Evolutionary conservation across 495 filamentous ascomycete species (phyloP).

Genomic region (Amorphotheca resinae): DNA sequence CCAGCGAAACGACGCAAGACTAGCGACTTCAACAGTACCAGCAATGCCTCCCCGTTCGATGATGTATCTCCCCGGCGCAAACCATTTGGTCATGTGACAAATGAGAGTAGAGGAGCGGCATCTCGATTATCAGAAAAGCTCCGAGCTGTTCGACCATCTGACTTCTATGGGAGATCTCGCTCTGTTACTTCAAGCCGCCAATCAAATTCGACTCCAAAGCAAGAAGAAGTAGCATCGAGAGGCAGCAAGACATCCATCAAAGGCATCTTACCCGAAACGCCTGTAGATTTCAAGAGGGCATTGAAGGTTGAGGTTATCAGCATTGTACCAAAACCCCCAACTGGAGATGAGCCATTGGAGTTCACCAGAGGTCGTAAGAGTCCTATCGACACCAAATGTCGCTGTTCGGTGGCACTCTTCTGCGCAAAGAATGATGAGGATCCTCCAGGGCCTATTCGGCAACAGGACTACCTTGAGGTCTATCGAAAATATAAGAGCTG

Average conservation of each 20-base stretch:
- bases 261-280: conserved; percentile 21
- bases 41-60: neutral
- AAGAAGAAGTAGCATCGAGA: neutral
- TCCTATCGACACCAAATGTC: neutral
- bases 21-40: neutral
- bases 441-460: conserved; percentile 1
- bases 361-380: neutral
- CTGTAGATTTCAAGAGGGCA: conserved; percentile 24
- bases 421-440: conserved; percentile 11
- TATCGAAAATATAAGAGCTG: conserved; percentile 1
- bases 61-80: neutral
- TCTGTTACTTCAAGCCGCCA: neutral
- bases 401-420: conserved; percentile 4
- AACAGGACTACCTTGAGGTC: conserved; percentile 7
- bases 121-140: neutral
- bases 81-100: conserved; percentile 13
- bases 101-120: conserved; percentile 2
- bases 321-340: conserved; percentile 18
- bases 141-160: conserved; percentile 4
- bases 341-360: neutral
- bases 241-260: conserved; percentile 6
- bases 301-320: conserved; percentile 36
- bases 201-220: neutral
- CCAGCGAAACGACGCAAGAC: conserved; percentile 14
- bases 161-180: conserved; percentile 10